These are phyloP conservation scores for Stentor coeruleus DNA, from an alignment of 73 alveolate species.

Conservation along the genomic window DNA sequence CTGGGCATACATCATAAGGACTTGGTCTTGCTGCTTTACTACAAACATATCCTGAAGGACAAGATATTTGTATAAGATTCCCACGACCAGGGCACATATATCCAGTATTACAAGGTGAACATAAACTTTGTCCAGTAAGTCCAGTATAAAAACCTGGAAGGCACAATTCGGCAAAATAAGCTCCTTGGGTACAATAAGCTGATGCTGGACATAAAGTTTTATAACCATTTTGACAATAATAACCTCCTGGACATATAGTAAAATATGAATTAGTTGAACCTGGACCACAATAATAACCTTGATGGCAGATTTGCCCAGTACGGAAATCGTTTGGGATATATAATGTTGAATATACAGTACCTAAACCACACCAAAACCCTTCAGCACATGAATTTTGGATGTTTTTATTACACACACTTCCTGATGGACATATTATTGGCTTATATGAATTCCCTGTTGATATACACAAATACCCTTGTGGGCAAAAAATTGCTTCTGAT, in stretches of 20 bases:
- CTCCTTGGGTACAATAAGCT: conserved; percentile 35
- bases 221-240: conserved; percentile 43
- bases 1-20: conserved; percentile 62
- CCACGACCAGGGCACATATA: conserved; percentile 48
- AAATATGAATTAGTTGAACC: conserved; percentile 18
- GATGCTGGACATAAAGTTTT: conserved; percentile 41
- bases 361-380: conserved; percentile 35
- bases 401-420: conserved; percentile 58
- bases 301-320: conserved; percentile 49
- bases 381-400: conserved; percentile 21
- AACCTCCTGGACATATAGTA: conserved; percentile 42
- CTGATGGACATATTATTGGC: conserved; percentile 62
- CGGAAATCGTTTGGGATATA: conserved; percentile 43
- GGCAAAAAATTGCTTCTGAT: conserved; percentile 35
- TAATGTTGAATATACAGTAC: conserved; percentile 39
- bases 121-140: conserved; percentile 31
- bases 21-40: conserved; percentile 49
- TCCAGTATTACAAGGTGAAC: conserved; percentile 62
- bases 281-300: conserved; percentile 48
- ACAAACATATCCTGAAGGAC: conserved; percentile 81
- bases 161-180: conserved; percentile 42
- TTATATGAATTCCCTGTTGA: conserved; percentile 20
- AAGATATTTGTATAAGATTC: conserved; percentile 35
- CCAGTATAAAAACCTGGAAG: conserved; percentile 54
- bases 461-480: conserved; percentile 56